A percentile compares a stretch with the other conserved stretches of the same genome.
Evolutionary conservation across 1,284 basidiomycete species (phyloP).

Genomic region (Neolentinus lepideus): DNA sequence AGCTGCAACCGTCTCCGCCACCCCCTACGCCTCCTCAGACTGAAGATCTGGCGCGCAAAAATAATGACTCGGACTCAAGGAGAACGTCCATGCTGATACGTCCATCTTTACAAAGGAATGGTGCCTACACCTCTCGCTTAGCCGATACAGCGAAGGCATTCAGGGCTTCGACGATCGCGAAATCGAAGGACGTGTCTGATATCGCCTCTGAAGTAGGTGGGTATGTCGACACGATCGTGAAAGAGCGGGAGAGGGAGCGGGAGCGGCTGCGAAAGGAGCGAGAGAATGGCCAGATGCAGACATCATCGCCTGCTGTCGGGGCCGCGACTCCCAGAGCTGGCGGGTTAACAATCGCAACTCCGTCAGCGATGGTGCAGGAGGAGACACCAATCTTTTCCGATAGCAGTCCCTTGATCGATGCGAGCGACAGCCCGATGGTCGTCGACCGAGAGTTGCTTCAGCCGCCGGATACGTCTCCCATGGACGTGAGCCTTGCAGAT

Average conservation of each 20-base stretch:
- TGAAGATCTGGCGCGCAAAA: too few relatives aligned
- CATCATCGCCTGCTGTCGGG: not conserved
- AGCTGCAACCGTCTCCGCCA: conserved; percentile 51
- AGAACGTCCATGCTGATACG: too few relatives aligned
- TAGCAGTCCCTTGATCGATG: conserved; percentile 21
- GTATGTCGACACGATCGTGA: conserved; percentile 65
- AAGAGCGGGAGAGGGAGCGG: conserved; percentile 64
- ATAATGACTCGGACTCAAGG: too few relatives aligned
- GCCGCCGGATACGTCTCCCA: not conserved
- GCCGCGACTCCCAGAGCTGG: conserved; percentile 18
- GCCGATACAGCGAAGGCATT: not conserved
- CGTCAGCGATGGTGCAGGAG: not conserved
- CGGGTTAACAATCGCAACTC: not conserved
- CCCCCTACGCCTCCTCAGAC: conserved; percentile 11
- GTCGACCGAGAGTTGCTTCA: not conserved
- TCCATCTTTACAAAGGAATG: not conserved
- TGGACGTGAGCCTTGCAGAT: not conserved
- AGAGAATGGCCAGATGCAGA: conserved; percentile 27
- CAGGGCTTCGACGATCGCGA: not conserved
- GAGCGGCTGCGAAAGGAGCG: conserved; percentile 62
- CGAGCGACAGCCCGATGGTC: conserved; percentile 13
- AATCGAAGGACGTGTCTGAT: not conserved
- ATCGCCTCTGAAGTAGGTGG: conserved; percentile 46
- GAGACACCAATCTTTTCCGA: conserved; percentile 19
- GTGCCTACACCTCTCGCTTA: not conserved